Conservation (phyloP, 108 stramenopile species). For the Discostella stelligeroides region DNA sequence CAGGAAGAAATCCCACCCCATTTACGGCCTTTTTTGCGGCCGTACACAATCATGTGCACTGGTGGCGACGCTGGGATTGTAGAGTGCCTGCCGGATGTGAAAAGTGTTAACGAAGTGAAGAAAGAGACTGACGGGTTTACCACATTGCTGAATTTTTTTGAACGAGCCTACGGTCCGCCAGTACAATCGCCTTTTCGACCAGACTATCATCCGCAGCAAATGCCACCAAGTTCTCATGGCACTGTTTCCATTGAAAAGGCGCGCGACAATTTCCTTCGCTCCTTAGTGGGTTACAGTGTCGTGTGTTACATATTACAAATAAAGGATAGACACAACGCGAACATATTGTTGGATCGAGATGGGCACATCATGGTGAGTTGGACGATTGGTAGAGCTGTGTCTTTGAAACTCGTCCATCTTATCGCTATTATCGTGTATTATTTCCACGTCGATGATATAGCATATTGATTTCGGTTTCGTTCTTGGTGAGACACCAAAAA, state of each 20-base stretch:
- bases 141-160: constrained; percentile 75
- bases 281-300: constrained; percentile 90
- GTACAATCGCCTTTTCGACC: constrained; percentile 39
- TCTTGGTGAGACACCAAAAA: constrained; percentile 92
- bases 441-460: constrained; percentile 2
- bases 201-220: constrained; percentile 2
- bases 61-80: constrained; percentile 87
- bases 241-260: constrained; percentile 75
- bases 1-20: constrained; percentile 70
- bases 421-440: neutral
- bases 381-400: too few relatives aligned
- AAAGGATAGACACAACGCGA: constrained; percentile 98
- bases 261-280: constrained; percentile 87
- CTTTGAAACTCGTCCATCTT: neutral
- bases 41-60: constrained; percentile 90
- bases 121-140: constrained; percentile 78
- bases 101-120: constrained; percentile 88
- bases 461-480: constrained; percentile 99
- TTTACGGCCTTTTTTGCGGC: constrained; percentile 75
- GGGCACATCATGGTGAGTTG: constrained; percentile 44
- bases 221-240: constrained; percentile 4
- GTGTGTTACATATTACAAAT: constrained; percentile 96
- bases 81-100: constrained; percentile 85
- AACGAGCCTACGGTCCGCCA: constrained; percentile 75
- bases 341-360: constrained; percentile 90